These are phyloP conservation scores for Prunus yedoensis DNA, from an alignment of 331 rosid genomes.

Conservation along the genomic window DNA sequence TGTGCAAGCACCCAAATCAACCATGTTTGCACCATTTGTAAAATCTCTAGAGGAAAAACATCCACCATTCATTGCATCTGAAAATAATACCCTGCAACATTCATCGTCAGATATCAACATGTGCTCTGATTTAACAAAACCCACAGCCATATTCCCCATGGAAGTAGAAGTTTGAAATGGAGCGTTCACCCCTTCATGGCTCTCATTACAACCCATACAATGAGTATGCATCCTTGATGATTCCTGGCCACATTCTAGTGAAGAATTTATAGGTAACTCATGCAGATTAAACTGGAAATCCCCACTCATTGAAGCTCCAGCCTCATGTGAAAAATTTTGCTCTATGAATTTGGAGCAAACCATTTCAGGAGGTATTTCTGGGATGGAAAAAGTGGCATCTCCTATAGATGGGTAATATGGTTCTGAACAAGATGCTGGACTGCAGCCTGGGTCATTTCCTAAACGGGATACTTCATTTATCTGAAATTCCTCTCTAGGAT, in stretches of 20 bases:
- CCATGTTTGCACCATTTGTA: conserved; percentile 26
- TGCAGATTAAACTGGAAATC: conserved; percentile 47
- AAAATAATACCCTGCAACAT: conserved; percentile 76
- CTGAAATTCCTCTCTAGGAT: conserved; percentile 48
- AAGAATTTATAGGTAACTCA: conserved; percentile 51
- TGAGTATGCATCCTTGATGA: conserved; percentile 51
- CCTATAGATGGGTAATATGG: conserved; percentile 67
- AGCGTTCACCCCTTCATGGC: conserved; percentile 39
- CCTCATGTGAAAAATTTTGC: conserved; percentile 54
- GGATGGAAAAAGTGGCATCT: conserved; percentile 46
- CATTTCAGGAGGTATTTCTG: conserved; percentile 53
- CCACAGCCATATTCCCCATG: conserved; percentile 33
- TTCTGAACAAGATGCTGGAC: conserved; percentile 70
- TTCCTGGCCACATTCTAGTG: conserved; percentile 56
- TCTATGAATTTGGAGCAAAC: conserved; percentile 49
- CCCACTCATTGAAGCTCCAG: conserved; percentile 41
- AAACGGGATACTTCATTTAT: conserved; percentile 45
- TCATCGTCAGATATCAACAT: conserved; percentile 79
- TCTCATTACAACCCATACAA: conserved; percentile 42
- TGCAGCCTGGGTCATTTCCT: conserved; percentile 47
- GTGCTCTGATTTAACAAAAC: conserved; percentile 47
- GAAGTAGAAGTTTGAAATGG: conserved; percentile 53
- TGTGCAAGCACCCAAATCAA: conserved; percentile 46
- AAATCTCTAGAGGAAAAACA: conserved; percentile 52
- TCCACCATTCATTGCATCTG: conserved; percentile 54